Evolutionary conservation across 1,284 basidiomycete genomes (phyloP), one percentile per base, ranked within the genome.

Genomic region (Exobasidium rhododendri): DNA sequence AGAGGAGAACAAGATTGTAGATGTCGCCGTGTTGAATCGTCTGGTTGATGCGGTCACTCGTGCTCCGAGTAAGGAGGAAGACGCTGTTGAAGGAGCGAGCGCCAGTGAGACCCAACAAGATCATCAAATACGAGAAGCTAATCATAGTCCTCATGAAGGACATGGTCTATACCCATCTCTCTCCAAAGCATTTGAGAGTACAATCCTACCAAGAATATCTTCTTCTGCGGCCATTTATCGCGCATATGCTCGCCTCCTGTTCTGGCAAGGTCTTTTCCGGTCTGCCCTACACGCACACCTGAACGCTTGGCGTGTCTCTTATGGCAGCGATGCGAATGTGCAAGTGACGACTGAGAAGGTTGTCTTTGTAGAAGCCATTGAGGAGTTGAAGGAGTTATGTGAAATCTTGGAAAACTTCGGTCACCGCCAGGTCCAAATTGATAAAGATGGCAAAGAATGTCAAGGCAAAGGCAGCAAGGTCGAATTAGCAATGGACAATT

Each of bases 11-110:
- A 62, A 6, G 26, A 40, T 30, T 43, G 83, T 97, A 22, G 94
- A 97, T 80, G 84, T 87, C 47, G 90, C 91, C 31, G 91, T 97
- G 4, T 83, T 97, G 6, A 89, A 93, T 65, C 87, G 90, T 51
- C 84, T 97, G 83, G 84, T 98, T 6, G 87, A 90, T 74, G 91
- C 90, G 14, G 91, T 91, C 57, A 89, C 88, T 1, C 84, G 87
- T 4, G 85, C 83, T 22, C 78, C 83, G 22, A 59, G 59, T 3
- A 51, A 29, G 17, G 43, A 31, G 40, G 55, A 52, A 1, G 46
- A 64, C 3, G 61, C 55, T 31, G 73, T 71, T 46, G 73, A 65
- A 11, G 68, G 64, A n/a, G 65, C 10, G 14, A 17, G 17, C 14
- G 7, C 22, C 14, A 11, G 14, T 17, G 24, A 17, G 3, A 45